Base-by-base conservation (phyloP, 148 eudicot species). In the Vaccinium corymbosum region DNA sequence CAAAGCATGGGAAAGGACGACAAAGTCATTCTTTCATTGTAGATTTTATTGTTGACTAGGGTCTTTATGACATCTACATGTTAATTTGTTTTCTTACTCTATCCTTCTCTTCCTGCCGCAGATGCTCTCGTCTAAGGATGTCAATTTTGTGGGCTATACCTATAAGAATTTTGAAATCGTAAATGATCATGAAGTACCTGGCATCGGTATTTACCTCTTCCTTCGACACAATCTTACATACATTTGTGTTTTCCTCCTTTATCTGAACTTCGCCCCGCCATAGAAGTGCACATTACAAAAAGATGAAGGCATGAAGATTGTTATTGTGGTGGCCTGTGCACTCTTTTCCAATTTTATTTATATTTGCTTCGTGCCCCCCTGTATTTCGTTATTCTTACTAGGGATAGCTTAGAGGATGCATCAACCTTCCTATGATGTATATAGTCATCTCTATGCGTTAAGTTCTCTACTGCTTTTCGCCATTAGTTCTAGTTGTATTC, bases 141-240 rank as follows among this genome's bases (percentile, higher is more conserved):
- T 95, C 87, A 95, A 95, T 90, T 95, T 95, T 80, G 93, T 95
- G 76, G 98, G 98, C 72, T 95, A 95, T 82, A 95, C 98, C 19
- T 95, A 95, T 86, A 95, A 95, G 91, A 95, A 95, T 88, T 93
- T 93, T 78, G 97, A 95, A 88, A 93, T 95, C 66, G 94, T 95
- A 79, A 95, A 95, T 85, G 97, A 94, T 70, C 95, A 92, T 87
- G 97, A 93, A 88, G 94, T 95, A 79, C 93, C 97, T 57, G 98
- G 97, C 85, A 90, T 94, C 3, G 90, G 98, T 95, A 90, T 82
- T 84, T 83, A 57, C 75, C 81, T 38, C 49, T 38, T 74, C 35
- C 72, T 42, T 50, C 32, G 29, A 27, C n/a, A 12, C 27, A 38
- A 72, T 29, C 16, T 22, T 59, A 17, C 74, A 20, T 56, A 11